Base-by-base conservation (phyloP, 345 rosid species). In the Eucalyptus curtisii region DNA sequence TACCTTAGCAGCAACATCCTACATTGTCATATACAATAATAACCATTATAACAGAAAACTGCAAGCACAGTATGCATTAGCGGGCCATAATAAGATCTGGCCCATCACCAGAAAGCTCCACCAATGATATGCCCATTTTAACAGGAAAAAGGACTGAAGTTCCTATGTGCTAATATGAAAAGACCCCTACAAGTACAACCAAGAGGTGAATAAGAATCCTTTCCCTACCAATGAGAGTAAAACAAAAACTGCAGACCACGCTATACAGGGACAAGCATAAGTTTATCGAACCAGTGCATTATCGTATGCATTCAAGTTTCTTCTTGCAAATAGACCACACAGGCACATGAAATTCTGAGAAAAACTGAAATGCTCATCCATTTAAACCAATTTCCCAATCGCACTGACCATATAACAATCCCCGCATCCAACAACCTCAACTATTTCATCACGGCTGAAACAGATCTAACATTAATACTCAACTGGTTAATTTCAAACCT, bases 1-100 rank as follows among this genome's bases (percentile, higher is more conserved):
- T 88, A 98, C 88, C 92, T 93, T 98, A 24, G 96, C 94, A 52
- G 97, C 98, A 91, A 98, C 94, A 86, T 97, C 99, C 99, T 98
- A 90, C 89, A 68, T 85, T 24, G 53, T 85, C 59, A 86, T 68
- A 50, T 48, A 89, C 33, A 90, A 33, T 76, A 66, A 89, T 33
- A 49, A 48, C 61, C 8, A 66, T 42, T 66, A 88, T 10, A 49
- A 47, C 37, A 25, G 24, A 33, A 47, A 16, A 87, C 48, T 52
- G 66, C 85, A 44, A 88, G 27, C 33, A 44, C 9, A 22, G 33
- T 33, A 89, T n/a, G 33, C 49, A 47, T 49, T 59, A 66, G 47
- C 49, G 0, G 7, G n/a, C 57, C 87, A 42, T 20, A 3, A 76
- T 76, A 76, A 76, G 84, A 37, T 76, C 47, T 71, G 81, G 84